phyloP scores from a whole-genome alignment of 139 green algal species.

The Picochlorum costavermella region DNA sequence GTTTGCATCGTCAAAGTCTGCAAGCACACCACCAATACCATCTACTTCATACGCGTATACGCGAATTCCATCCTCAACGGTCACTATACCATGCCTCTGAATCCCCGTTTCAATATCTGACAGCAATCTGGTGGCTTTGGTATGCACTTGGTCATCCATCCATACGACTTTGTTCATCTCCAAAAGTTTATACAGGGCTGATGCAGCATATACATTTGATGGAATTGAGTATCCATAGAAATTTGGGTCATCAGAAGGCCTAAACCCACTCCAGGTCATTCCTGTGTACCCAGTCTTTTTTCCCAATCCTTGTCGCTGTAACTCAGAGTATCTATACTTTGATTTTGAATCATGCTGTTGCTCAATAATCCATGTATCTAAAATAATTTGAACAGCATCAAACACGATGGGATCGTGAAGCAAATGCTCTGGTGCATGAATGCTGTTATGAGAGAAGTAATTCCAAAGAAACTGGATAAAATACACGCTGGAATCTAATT shows the following conservation, averaged over 20 bases:
- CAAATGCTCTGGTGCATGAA: conserved; percentile 23
- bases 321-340: conserved; percentile 45
- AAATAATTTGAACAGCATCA: conserved; percentile 34
- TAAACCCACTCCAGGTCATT: conserved; percentile 58
- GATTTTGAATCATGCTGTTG: conserved; percentile 42
- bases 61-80: neutral
- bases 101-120: conserved; percentile 36
- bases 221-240: conserved; percentile 45
- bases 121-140: conserved; percentile 8
- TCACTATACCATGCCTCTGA: conserved; percentile 27
- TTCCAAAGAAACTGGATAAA: conserved; percentile 57
- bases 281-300: conserved; percentile 34
- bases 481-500: conserved; percentile 55
- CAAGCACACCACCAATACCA: conserved; percentile 29
- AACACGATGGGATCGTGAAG: conserved; percentile 30
- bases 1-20: conserved; percentile 56
- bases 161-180: conserved; percentile 41
- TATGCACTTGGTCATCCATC: conserved; percentile 21
- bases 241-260: conserved; percentile 45
- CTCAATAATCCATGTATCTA: conserved; percentile 36
- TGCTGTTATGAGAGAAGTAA: conserved; percentile 17
- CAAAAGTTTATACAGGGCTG: conserved; percentile 36
- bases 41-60: conserved; percentile 62
- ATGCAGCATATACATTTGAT: conserved; percentile 38
- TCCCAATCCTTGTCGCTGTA: conserved; percentile 33